phyloP scores from a whole-genome alignment of 108 stramenopile genomes.

The Skeletonema costatum region DNA sequence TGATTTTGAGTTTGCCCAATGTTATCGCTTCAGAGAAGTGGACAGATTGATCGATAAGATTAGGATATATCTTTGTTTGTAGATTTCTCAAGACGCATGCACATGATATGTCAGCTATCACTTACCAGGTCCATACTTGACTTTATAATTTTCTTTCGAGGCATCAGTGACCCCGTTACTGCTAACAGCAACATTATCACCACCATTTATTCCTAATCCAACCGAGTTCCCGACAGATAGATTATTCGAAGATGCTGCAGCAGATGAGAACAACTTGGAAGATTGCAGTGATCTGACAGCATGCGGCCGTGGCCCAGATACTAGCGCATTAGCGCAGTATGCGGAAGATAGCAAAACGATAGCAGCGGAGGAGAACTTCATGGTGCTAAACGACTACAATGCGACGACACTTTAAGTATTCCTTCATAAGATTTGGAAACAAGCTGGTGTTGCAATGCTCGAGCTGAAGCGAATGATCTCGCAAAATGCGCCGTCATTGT shows the following conservation, averaged over 20 bases:
- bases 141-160: background rate
- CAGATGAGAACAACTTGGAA: slow-evolving; percentile 4
- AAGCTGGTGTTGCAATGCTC: no score
- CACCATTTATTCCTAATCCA: background rate
- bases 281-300: background rate
- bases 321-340: background rate
- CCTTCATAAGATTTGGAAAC: no score
- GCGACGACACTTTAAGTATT: no score
- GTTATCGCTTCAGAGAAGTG: slow-evolving; percentile 22
- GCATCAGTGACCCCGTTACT: background rate
- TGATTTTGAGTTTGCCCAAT: slow-evolving; percentile 52
- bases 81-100: background rate
- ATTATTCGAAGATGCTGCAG: background rate
- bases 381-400: background rate
- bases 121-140: slow-evolving; percentile 36
- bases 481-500: no score
- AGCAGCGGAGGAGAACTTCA: background rate
- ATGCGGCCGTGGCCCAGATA: background rate
- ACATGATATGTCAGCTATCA: background rate
- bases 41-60: background rate
- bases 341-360: background rate
- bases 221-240: background rate
- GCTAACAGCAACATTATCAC: background rate
- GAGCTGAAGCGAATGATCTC: no score
- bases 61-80: background rate